Conservation (phyloP, 345 rosid species). For the Carallia brachiata region DNA sequence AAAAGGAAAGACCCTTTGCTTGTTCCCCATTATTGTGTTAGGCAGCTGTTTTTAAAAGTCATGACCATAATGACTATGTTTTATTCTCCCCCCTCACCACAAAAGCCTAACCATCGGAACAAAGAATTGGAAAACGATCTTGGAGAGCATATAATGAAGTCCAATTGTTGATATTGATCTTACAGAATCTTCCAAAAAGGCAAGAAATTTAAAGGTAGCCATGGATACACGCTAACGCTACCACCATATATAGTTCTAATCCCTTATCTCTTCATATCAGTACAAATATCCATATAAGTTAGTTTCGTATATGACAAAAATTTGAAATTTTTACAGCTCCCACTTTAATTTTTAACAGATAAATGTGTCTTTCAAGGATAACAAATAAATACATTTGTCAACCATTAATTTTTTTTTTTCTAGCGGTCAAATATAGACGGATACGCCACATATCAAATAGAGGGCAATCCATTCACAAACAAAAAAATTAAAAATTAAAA, state of each 20-base stretch:
- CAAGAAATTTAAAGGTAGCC: conserved; percentile 26
- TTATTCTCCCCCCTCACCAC: too few species aligned
- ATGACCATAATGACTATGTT: neutral
- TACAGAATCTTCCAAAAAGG: conserved; percentile 13
- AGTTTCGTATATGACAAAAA: too few species aligned
- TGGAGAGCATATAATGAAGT: neutral
- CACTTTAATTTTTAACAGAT: too few species aligned
- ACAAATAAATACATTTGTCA: neutral
- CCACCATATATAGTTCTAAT: neutral
- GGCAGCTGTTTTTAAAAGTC: neutral
- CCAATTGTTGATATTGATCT: neutral
- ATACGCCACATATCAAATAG: neutral
- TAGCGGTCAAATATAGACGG: too few species aligned
- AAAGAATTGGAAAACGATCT: neutral
- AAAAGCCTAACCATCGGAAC: too few species aligned
- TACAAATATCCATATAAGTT: neutral
- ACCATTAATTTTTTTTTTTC: neutral
- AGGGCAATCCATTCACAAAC: neutral
- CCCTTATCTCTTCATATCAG: neutral
- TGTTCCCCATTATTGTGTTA: neutral
- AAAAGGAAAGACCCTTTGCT: conserved; percentile 4
- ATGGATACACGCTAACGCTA: conserved; percentile 21
- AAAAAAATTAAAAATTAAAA: neutral
- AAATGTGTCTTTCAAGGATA: too few species aligned
- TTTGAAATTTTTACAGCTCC: too few species aligned